Conservation (phyloP, 2,329 filamentous ascomycete genomes). For the Aspergillus terreus region DNA sequence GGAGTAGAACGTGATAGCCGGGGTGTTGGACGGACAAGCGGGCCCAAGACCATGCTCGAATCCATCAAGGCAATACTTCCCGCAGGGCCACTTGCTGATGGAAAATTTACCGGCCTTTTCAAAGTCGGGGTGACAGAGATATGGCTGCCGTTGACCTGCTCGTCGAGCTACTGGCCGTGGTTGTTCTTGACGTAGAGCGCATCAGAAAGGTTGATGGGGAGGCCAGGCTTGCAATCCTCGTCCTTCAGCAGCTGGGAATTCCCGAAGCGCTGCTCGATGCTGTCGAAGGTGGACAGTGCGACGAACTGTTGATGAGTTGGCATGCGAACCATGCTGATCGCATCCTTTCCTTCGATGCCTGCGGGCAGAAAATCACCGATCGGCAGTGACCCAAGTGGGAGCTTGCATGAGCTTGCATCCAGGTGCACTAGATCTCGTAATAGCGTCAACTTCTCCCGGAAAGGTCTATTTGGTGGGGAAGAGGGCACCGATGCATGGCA, state of each 20-base stretch:
- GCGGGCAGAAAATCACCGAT: too few species aligned
- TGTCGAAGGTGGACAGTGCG: not conserved
- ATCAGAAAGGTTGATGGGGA: slow-evolving; percentile 5
- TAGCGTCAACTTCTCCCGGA: too few species aligned
- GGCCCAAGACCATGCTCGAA: slow-evolving; percentile 6
- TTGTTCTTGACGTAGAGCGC: slow-evolving; percentile 8
- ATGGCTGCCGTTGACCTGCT: slow-evolving; percentile 6
- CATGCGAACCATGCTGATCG: too few species aligned
- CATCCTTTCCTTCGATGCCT: too few species aligned
- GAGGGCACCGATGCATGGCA: too few species aligned
- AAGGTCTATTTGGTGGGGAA: too few species aligned
- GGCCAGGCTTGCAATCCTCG: slow-evolving; percentile 2
- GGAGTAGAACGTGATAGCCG: slow-evolving; percentile 9
- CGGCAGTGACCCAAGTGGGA: too few species aligned
- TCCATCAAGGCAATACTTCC: slow-evolving; percentile 12
- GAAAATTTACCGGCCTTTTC: slow-evolving; percentile 5
- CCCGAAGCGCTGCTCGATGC: slow-evolving; percentile 6
- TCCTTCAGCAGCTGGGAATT: slow-evolving; percentile 11
- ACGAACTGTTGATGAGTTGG: too few species aligned
- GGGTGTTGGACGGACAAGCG: slow-evolving; percentile 6
- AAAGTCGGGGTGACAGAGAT: slow-evolving; percentile 6
- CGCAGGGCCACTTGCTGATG: slow-evolving; percentile 10
- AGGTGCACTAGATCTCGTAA: too few species aligned
- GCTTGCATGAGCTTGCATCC: too few species aligned
- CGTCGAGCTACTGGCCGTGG: slow-evolving; percentile 8